These are phyloP conservation scores for Lyophyllum atratum DNA, from an alignment of 768 basidiomycete species.

Conservation along the genomic window DNA sequence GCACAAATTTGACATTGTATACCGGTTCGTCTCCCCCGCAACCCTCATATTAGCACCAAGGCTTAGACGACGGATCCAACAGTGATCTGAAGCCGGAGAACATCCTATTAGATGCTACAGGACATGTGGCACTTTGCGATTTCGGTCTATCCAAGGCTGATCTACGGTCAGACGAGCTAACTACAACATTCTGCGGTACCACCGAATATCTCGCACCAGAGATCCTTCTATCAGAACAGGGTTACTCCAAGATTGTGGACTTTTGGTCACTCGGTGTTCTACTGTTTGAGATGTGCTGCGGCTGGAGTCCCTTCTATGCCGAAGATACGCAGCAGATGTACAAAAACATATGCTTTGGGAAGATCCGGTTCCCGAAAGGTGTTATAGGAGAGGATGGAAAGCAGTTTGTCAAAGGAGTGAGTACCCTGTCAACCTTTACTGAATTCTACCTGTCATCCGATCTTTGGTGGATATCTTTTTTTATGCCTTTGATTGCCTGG, in stretches of 20 bases:
- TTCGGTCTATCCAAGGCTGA: constrained; percentile 98
- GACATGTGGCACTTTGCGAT: constrained; percentile 97
- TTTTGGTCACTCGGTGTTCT: constrained; percentile 98
- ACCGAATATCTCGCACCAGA: constrained; percentile 99
- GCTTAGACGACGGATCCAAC: constrained; percentile 9
- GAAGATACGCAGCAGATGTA: constrained; percentile 99
- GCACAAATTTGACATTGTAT: constrained; percentile 97
- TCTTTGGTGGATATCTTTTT: constrained; percentile 10
- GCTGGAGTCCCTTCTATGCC: constrained; percentile 99
- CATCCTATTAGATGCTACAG: constrained; percentile 96
- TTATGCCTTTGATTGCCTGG: background rate
- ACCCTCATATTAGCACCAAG: background rate
- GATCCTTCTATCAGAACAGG: constrained; percentile 97
- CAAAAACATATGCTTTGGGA: constrained; percentile 98
- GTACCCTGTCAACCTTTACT: constrained; percentile 31
- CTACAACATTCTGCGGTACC: constrained; percentile 99
- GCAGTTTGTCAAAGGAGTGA: constrained; percentile 96
- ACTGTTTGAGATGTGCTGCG: constrained; percentile 99
- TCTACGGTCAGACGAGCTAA: constrained; percentile 88
- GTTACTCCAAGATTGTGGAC: constrained; percentile 97
- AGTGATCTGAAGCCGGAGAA: constrained; percentile 98
- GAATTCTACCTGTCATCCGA: constrained; percentile 4
- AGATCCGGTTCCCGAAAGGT: constrained; percentile 96
- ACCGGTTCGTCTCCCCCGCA: constrained; percentile 56
- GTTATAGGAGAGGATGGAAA: constrained; percentile 98